These are phyloP conservation scores for Cladorrhinum sp. DNA, from an alignment of 2,329 filamentous ascomycete genomes.

Conservation along the genomic window DNA sequence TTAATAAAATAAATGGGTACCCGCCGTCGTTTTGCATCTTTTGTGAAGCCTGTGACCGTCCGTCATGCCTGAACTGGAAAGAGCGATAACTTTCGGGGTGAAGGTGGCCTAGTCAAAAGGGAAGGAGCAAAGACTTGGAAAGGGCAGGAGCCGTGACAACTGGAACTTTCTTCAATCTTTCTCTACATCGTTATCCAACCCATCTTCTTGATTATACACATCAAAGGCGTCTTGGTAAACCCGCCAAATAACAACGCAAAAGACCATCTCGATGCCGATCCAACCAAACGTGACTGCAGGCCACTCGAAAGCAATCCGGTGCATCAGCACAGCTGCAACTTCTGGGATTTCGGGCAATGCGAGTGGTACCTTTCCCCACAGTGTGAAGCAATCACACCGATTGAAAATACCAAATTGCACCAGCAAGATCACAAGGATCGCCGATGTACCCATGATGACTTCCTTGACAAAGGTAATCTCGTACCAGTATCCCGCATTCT, in stretches of 20 bases:
- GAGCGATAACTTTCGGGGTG: too few species aligned
- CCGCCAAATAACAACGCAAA: constrained; percentile 8
- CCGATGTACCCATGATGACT: background rate
- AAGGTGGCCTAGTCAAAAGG: too few species aligned
- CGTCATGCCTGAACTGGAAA: too few species aligned
- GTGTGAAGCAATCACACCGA: constrained; percentile 15
- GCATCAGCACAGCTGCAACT: constrained; percentile 7
- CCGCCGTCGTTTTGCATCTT: background rate
- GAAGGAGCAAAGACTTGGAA: too few species aligned
- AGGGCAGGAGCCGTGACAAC: too few species aligned
- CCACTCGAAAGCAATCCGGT: constrained; percentile 11
- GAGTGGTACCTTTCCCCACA: constrained; percentile 10
- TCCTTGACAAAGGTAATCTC: constrained; percentile 12
- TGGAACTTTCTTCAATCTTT: too few species aligned
- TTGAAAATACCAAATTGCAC: constrained; percentile 17
- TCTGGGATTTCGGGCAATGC: constrained; percentile 11
- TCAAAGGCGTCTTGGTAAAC: constrained; percentile 8
- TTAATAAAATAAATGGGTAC: background rate
- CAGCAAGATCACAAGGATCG: constrained; percentile 3
- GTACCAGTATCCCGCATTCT: constrained; percentile 4
- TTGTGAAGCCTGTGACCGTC: too few species aligned
- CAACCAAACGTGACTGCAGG: constrained; percentile 13
- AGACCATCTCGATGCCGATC: constrained; percentile 9
- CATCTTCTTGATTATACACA: constrained; percentile 12
- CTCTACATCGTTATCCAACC: too few species aligned